These are phyloP conservation scores for Orychophragmus violaceus DNA, from an alignment of 345 rosid species.

Conservation along the genomic window DNA sequence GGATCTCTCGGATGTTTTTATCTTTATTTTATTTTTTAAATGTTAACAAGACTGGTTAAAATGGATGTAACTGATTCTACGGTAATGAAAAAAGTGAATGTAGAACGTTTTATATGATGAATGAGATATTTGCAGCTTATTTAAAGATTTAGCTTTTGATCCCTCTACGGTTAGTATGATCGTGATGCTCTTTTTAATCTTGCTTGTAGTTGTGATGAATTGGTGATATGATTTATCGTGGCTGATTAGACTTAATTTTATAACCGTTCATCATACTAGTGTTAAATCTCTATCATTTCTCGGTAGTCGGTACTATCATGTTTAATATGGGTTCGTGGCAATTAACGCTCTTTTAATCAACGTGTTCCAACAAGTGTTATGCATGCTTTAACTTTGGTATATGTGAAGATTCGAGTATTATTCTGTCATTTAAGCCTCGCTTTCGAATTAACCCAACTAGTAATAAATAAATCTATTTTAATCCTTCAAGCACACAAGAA, in stretches of 20 bases:
- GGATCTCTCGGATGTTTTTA: not conserved
- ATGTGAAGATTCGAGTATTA: no score
- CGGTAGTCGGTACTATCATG: no score
- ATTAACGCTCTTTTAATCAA: no score
- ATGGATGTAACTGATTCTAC: slow-evolving; percentile 15
- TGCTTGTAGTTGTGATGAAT: not conserved
- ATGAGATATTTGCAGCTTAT: slow-evolving; percentile 37
- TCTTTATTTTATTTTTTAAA: not conserved
- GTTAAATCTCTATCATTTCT: not conserved
- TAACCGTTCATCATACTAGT: no score
- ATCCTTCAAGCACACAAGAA: slow-evolving; percentile 30
- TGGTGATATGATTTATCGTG: not conserved
- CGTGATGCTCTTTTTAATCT: not conserved
- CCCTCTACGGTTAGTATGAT: not conserved
- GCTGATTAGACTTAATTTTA: not conserved
- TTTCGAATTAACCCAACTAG: slow-evolving; percentile 14
- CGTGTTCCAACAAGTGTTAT: no score
- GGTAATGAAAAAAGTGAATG: no score
- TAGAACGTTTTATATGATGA: not conserved
- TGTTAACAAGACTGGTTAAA: slow-evolving; percentile 9
- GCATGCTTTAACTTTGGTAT: no score
- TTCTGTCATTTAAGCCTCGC: not conserved
- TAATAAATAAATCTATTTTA: not conserved
- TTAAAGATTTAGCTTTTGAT: not conserved
- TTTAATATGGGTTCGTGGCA: no score